These are phyloP conservation scores for Polysphondylium violaceum DNA, from an alignment of 78 protist genomes.

Conservation along the genomic window DNA sequence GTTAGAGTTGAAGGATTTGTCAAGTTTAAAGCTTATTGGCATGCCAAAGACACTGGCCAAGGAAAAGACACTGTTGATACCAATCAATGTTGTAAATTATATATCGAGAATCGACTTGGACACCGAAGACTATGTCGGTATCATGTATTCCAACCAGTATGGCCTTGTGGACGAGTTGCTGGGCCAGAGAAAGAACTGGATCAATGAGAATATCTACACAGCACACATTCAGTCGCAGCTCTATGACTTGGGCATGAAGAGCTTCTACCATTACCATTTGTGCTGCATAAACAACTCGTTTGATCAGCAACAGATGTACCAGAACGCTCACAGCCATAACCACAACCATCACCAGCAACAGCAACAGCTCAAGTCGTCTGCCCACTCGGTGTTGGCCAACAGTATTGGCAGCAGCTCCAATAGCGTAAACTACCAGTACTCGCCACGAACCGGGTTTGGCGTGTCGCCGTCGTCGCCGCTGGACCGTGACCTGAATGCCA, in stretches of 20 bases:
- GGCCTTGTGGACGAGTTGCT: constrained; percentile 61
- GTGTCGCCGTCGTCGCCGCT: too few species aligned
- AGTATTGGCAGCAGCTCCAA: neutral
- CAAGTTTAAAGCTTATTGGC: constrained; percentile 59
- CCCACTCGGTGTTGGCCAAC: too few species aligned
- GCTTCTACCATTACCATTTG: constrained; percentile 51
- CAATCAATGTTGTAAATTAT: constrained; percentile 51
- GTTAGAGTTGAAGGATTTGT: constrained; percentile 31
- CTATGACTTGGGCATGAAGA: constrained; percentile 59
- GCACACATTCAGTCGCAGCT: constrained; percentile 65
- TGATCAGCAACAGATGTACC: too few species aligned
- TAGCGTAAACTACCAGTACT: neutral
- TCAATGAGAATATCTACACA: constrained; percentile 60
- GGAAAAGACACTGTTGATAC: constrained; percentile 1
- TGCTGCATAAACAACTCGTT: constrained; percentile 14
- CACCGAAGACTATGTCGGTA: constrained; percentile 59
- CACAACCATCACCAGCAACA: too few species aligned
- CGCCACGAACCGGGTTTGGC: constrained; percentile 13
- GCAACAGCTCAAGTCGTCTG: too few species aligned
- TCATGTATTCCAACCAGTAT: neutral
- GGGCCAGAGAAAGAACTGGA: constrained; percentile 40
- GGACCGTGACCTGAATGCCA: too few species aligned
- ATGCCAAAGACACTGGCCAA: constrained; percentile 38
- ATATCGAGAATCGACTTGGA: constrained; percentile 55
- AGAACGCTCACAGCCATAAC: too few species aligned